These are phyloP conservation scores for Pseudodiploospora longispora DNA, from an alignment of 2,329 filamentous ascomycete genomes.

Conservation along the genomic window DNA sequence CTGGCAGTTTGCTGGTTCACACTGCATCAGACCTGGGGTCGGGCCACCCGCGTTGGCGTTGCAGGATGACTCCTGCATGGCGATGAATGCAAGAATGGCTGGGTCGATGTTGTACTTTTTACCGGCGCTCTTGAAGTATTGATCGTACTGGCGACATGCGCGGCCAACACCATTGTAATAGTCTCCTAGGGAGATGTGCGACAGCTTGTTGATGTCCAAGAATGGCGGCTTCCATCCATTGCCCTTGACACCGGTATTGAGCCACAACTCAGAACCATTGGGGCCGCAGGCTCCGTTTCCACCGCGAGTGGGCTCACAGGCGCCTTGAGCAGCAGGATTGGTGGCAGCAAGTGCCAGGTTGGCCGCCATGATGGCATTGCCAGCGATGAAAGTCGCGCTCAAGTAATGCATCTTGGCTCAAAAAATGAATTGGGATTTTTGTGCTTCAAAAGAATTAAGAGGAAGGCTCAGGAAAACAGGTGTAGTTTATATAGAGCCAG, in stretches of 20 bases:
- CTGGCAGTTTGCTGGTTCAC: constrained; percentile 25
- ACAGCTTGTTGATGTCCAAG: constrained; percentile 20
- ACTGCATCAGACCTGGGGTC: constrained; percentile 28
- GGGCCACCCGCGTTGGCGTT: constrained; percentile 24
- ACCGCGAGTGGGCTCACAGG: constrained; percentile 13
- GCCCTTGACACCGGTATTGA: constrained; percentile 20
- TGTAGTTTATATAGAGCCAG: background rate
- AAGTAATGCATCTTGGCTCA: background rate
- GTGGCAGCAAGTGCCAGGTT: constrained; percentile 2
- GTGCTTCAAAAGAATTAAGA: background rate
- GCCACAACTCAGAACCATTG: constrained; percentile 21
- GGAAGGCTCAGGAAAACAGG: background rate
- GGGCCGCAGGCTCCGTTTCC: constrained; percentile 14
- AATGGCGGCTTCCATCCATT: constrained; percentile 26
- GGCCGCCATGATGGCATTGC: background rate
- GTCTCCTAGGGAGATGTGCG: constrained; percentile 17
- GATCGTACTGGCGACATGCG: constrained; percentile 22
- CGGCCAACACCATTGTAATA: constrained; percentile 20
- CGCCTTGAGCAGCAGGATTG: constrained; percentile 13
- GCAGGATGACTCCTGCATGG: constrained; percentile 29
- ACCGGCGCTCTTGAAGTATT: constrained; percentile 22
- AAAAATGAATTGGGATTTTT: background rate
- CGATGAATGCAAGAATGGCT: constrained; percentile 26
- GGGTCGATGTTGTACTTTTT: constrained; percentile 24
- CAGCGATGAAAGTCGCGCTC: background rate